Percentiles rank a stretch among this genome's conserved stretches.
These are phyloP conservation scores for Austroboletus eburneus DNA, from an alignment of 768 basidiomycete species.

Conservation along the genomic window DNA sequence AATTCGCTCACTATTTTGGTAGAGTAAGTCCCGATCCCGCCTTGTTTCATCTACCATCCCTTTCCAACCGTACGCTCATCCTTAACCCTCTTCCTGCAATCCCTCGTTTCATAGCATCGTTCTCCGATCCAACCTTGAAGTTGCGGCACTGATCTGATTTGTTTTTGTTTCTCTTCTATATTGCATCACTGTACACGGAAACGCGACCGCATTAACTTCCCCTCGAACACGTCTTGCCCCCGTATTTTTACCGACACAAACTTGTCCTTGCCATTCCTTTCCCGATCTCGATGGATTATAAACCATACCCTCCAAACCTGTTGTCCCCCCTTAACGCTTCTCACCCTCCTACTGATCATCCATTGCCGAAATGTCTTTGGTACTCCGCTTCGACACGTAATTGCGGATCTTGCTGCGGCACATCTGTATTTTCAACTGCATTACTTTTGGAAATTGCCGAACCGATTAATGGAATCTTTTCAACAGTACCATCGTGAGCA, in stretches of 20 bases:
- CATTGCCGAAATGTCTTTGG: conserved; percentile 21
- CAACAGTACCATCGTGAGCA: conserved; percentile 61
- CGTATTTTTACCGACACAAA: conserved; percentile 17
- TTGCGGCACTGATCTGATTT: conserved; percentile 31
- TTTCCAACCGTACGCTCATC: conserved; percentile 27
- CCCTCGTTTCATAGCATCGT: conserved; percentile 29
- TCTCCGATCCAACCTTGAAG: conserved; percentile 35
- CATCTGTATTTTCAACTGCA: conserved; percentile 3
- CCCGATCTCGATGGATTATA: conserved; percentile 15
- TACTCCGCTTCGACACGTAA: conserved; percentile 28
- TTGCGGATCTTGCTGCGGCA: conserved; percentile 18
- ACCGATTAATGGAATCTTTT: not conserved
- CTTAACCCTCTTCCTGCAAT: conserved; percentile 10
- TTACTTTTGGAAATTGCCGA: conserved; percentile 10
- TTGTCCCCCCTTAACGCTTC: conserved; percentile 3
- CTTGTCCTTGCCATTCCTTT: conserved; percentile 16
- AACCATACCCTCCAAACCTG: conserved; percentile 8
- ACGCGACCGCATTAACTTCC: conserved; percentile 5
- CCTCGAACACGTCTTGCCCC: conserved; percentile 11
- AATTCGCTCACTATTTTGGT: conserved; percentile 14
- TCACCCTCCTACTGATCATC: conserved; percentile 9
- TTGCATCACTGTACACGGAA: conserved; percentile 13
- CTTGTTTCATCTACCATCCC: conserved; percentile 22
- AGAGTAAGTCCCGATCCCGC: conserved; percentile 60
- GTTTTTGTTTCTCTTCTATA: conserved; percentile 19